phyloP scores from a whole-genome alignment of 2,329 filamentous ascomycete species.

The Taxawa tesnikishii region DNA sequence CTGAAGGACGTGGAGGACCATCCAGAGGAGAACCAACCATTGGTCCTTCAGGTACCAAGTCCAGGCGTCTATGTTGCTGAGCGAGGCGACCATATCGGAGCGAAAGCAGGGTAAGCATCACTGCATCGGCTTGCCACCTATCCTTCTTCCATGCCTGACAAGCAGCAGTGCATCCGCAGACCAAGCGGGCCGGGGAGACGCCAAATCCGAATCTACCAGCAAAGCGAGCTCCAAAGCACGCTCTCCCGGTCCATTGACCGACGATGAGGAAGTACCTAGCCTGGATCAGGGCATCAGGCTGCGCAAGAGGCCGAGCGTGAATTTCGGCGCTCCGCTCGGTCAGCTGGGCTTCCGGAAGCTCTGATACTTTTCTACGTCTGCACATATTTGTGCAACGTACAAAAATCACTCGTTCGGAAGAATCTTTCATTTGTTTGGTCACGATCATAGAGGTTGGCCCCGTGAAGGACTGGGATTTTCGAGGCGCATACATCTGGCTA shows the following conservation, averaged over 20 bases:
- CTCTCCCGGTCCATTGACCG: too few species aligned
- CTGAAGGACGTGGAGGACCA: conserved; percentile 20
- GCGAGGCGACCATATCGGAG: too few species aligned
- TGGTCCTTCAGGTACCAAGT: conserved; percentile 11
- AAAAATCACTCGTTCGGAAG: neutral
- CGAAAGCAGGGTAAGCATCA: too few species aligned
- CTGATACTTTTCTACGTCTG: too few species aligned
- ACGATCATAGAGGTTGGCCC: neutral
- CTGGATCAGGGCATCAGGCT: conserved; percentile 20
- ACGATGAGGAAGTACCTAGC: conserved; percentile 1
- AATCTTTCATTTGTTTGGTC: neutral
- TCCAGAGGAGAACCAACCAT: conserved; percentile 18
- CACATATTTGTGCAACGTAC: too few species aligned
- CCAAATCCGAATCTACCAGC: conserved; percentile 7
- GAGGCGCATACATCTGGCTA: neutral
- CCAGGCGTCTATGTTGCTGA: neutral
- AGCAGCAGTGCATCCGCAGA: too few species aligned
- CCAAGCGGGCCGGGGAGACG: too few species aligned
- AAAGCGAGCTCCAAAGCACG: conserved; percentile 13
- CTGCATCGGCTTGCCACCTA: too few species aligned
- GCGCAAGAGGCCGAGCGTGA: conserved; percentile 22
- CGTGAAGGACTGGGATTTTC: neutral
- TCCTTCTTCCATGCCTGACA: too few species aligned
- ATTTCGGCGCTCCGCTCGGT: conserved; percentile 24
- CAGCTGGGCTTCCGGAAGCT: conserved; percentile 14